Percentiles rank a stretch among this genome's conserved stretches.
phyloP scores from a whole-genome alignment of 2,329 filamentous ascomycete species.

The Chrysosphaeria jannelii region DNA sequence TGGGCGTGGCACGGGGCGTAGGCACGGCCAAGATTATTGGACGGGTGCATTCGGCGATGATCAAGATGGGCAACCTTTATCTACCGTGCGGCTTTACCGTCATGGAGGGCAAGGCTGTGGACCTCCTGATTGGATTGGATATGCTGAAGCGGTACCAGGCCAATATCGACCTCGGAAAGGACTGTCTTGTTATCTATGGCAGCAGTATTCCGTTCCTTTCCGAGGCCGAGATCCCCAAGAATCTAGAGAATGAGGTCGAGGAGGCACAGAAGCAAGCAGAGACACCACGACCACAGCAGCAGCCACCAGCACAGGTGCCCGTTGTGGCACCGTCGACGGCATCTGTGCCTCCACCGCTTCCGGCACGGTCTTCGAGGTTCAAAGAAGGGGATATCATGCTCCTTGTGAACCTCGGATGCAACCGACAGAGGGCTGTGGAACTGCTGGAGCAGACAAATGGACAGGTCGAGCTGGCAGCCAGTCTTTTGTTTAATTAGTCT shows the following conservation, averaged over 20 bases:
- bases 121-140: constrained; percentile 73
- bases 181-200: constrained; percentile 64
- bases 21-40: constrained; percentile 86
- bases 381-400: constrained; percentile 41
- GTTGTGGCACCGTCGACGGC: constrained; percentile 4
- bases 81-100: constrained; percentile 91
- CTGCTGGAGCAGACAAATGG: constrained; percentile 61
- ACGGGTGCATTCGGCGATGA: constrained; percentile 79
- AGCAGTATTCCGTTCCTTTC: constrained; percentile 72
- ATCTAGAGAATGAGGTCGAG: constrained; percentile 37
- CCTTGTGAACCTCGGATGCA: constrained; percentile 50
- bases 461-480: constrained; percentile 68
- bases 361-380: constrained; percentile 9
- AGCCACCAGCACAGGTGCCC: neutral
- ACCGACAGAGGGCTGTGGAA: constrained; percentile 42
- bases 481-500: constrained; percentile 40
- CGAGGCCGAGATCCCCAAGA: constrained; percentile 81
- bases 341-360: constrained; percentile 6
- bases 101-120: constrained; percentile 95
- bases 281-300: constrained; percentile 1
- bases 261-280: constrained; percentile 14
- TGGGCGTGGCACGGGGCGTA: constrained; percentile 74
- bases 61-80: constrained; percentile 68
- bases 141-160: constrained; percentile 95
- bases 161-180: constrained; percentile 59